Evolutionary conservation across 352 stramenopile genomes (phyloP).

Genomic region (Globisporangium solare): DNA sequence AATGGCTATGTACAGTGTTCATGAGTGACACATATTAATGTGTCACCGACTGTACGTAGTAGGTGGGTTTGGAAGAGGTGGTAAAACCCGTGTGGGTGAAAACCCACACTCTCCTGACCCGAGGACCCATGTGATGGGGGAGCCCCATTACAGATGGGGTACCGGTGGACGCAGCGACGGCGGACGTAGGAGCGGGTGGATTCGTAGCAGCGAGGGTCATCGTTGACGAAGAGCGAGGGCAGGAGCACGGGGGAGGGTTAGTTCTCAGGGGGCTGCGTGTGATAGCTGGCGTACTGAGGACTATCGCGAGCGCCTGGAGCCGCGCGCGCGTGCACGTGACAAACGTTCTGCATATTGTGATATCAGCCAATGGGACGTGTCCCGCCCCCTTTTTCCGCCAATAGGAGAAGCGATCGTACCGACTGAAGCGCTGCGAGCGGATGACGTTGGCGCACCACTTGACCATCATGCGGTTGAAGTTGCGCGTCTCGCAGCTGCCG

Average conservation of each 20-base stretch:
- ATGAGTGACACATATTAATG: too few species aligned
- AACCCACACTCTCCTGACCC: too few species aligned
- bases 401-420: conserved; percentile 14
- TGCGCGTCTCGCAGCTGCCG: conserved; percentile 53
- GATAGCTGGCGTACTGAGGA: too few species aligned
- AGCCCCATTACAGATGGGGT: conserved; percentile 77
- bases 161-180: conserved; percentile 70
- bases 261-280: too few species aligned
- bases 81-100: too few species aligned
- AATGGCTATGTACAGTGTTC: too few species aligned
- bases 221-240: too few species aligned
- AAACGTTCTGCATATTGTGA: conserved; percentile 28
- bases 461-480: conserved; percentile 75
- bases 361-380: too few species aligned
- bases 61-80: too few species aligned
- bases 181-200: conserved; percentile 68
- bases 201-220: conserved; percentile 74
- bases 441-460: conserved; percentile 75
- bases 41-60: too few species aligned
- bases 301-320: conserved; percentile 48
- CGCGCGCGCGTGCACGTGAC: conserved; percentile 49
- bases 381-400: not conserved
- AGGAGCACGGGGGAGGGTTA: too few species aligned
- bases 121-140: too few species aligned
- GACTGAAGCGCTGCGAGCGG: conserved; percentile 45